These are phyloP conservation scores for Colletotrichum orchidophilum DNA, from an alignment of 2,329 filamentous ascomycete species.

Conservation along the genomic window DNA sequence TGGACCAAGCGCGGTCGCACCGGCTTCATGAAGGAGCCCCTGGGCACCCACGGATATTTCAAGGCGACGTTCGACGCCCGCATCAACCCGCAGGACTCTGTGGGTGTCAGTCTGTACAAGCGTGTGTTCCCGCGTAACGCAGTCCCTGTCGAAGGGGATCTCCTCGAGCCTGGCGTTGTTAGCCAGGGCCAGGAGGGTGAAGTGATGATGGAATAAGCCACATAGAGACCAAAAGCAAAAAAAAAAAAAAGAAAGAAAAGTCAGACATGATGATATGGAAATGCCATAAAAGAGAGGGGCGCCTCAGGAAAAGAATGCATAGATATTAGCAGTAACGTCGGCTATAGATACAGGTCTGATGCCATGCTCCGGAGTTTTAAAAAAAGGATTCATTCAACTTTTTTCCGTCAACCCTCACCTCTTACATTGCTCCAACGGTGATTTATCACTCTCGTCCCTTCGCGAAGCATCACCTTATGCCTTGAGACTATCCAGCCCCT, in stretches of 20 bases:
- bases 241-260: slow-evolving; percentile 19
- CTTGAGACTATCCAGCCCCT: slow-evolving; percentile 59
- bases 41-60: slow-evolving; percentile 99
- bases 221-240: slow-evolving; percentile 21
- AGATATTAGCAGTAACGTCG: slow-evolving; percentile 29
- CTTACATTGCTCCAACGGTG: neutral
- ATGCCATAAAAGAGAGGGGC: slow-evolving; percentile 15
- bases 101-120: slow-evolving; percentile 91
- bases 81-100: slow-evolving; percentile 94
- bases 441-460: slow-evolving; percentile 28
- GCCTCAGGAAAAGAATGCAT: slow-evolving; percentile 1
- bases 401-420: neutral
- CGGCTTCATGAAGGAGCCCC: slow-evolving; percentile 91
- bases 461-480: neutral
- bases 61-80: slow-evolving; percentile 97
- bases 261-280: slow-evolving; percentile 32
- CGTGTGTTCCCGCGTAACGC: slow-evolving; percentile 82
- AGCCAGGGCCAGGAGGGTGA: slow-evolving; percentile 38
- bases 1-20: slow-evolving; percentile 92
- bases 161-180: slow-evolving; percentile 48
- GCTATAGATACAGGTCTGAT: slow-evolving; percentile 28
- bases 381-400: neutral
- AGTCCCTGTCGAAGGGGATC: slow-evolving; percentile 51
- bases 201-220: slow-evolving; percentile 54
- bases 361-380: slow-evolving; percentile 23